phyloP scores from a whole-genome alignment of 257 asterid species.

The Jaltomata sinuosa region DNA sequence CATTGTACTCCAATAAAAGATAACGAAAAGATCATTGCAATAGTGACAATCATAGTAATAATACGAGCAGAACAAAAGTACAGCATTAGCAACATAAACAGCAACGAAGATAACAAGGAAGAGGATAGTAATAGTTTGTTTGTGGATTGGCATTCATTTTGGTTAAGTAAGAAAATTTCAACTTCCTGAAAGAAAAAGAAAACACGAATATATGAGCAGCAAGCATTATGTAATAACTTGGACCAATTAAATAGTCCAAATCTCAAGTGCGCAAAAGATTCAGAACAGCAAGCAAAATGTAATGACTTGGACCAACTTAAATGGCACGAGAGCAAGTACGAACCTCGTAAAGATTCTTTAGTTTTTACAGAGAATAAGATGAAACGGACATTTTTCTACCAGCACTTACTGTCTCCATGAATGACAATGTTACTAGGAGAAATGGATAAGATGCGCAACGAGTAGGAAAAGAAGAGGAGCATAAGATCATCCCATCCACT shows the following conservation, averaged over 20 bases:
- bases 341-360: not conserved
- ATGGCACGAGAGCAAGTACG: not conserved
- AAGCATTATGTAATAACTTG: not conserved
- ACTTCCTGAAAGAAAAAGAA: not conserved
- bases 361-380: not conserved
- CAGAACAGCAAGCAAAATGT: not conserved
- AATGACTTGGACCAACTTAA: not conserved
- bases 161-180: not conserved
- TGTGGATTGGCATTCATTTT: not conserved
- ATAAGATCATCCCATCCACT: not conserved
- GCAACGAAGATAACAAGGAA: not conserved
- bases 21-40: not conserved
- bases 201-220: not conserved
- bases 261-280: not conserved
- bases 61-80: not conserved
- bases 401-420: not conserved
- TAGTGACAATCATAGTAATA: not conserved
- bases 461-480: not conserved
- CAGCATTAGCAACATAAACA: not conserved
- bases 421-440: not conserved
- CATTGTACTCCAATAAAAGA: not conserved
- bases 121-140: not conserved
- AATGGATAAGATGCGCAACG: not conserved
- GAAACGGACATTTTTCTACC: not conserved
- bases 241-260: not conserved